Conservation (phyloP, 768 basidiomycete species). For the Rhodotorula babjevae region DNA sequence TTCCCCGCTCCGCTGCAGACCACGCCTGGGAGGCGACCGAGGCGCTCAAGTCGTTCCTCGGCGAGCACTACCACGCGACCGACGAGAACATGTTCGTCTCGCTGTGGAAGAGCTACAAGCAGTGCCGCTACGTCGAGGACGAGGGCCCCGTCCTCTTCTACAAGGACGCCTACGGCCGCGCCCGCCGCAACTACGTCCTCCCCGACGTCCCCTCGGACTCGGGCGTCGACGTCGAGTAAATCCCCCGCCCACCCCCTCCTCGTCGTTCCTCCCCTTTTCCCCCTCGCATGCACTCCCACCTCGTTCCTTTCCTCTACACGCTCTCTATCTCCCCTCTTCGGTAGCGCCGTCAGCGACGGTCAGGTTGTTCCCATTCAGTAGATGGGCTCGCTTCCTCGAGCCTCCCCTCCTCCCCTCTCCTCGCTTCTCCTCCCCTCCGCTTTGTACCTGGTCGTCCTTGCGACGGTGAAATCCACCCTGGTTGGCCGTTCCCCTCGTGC, state of each 20-base stretch:
- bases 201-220: conserved; percentile 58
- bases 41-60: conserved; percentile 72
- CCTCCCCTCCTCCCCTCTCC: no score
- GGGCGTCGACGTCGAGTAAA: conserved; percentile 52
- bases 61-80: conserved; percentile 49
- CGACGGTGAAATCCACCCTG: no score
- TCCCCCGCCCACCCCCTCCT: background rate
- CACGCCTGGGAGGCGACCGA: conserved; percentile 77
- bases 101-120: conserved; percentile 51
- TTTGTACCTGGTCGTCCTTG: background rate
- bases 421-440: no score
- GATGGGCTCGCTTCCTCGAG: background rate
- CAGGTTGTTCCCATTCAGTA: background rate
- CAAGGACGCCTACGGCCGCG: conserved; percentile 78
- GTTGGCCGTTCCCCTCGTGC: no score
- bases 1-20: conserved; percentile 16
- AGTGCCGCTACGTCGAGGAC: conserved; percentile 64
- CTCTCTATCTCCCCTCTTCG: background rate
- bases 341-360: no score
- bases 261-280: background rate
- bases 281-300: background rate
- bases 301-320: background rate
- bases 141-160: conserved; percentile 85
- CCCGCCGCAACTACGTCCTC: conserved; percentile 67
- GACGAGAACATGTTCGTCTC: conserved; percentile 55